Conservation (phyloP, 768 basidiomycete species). For the Neoboletus brunneissimus region DNA sequence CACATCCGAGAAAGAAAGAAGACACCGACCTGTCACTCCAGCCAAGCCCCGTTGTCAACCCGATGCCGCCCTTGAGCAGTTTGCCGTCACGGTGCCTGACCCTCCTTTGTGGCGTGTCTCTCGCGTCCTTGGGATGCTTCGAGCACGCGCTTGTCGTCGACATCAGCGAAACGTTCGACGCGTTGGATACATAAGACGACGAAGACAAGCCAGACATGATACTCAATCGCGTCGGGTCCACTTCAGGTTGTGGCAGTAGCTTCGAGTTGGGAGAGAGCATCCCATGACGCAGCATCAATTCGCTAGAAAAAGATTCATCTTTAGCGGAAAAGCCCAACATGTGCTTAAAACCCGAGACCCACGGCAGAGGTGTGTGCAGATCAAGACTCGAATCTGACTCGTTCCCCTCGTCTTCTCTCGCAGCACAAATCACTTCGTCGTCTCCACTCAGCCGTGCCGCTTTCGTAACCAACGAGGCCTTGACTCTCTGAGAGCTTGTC, state of each 20-base stretch:
- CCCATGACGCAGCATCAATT: conserved; percentile 65
- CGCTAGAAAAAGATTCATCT: conserved; percentile 34
- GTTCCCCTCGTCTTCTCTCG: conserved; percentile 33
- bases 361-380: conserved; percentile 69
- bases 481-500: conserved; percentile 3
- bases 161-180: conserved; percentile 24
- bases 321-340: not conserved
- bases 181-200: conserved; percentile 27
- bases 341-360: conserved; percentile 30
- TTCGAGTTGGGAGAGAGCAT: conserved; percentile 66
- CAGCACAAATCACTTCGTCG: not conserved
- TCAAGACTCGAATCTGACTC: conserved; percentile 67
- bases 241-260: conserved; percentile 39
- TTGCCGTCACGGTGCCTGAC: conserved; percentile 62
- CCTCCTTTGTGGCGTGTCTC: conserved; percentile 55
- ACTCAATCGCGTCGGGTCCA: conserved; percentile 23
- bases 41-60: conserved; percentile 67
- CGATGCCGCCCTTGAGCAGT: conserved; percentile 58
- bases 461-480: not conserved
- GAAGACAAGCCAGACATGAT: conserved; percentile 24
- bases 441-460: not conserved
- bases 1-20: not conserved
- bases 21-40: conserved; percentile 67
- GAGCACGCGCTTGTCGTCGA: conserved; percentile 26
- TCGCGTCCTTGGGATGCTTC: conserved; percentile 45